Percentiles rank a stretch among this genome's conserved stretches.
phyloP scores from a whole-genome alignment of 2,329 filamentous ascomycete genomes.

The Xylaria sp. region DNA sequence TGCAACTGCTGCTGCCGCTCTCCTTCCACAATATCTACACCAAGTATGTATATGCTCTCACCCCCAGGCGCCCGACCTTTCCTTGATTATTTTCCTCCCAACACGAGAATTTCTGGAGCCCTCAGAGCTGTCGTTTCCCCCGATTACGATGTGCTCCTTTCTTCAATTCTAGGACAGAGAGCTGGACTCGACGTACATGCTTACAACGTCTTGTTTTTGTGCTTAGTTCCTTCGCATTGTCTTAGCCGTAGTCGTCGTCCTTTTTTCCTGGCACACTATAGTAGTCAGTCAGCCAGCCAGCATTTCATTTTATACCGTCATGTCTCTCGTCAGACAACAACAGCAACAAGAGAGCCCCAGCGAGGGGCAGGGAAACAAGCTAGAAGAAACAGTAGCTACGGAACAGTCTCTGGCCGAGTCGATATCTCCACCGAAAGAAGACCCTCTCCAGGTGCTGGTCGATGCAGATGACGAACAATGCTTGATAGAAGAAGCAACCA shows the following conservation, averaged over 20 bases:
- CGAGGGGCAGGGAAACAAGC: slow-evolving; percentile 8
- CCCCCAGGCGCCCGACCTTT: slow-evolving; percentile 19
- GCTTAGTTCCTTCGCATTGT: slow-evolving; percentile 19
- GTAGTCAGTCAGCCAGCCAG: neutral
- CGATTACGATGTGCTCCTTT: slow-evolving; percentile 25
- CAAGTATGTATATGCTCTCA: slow-evolving; percentile 26
- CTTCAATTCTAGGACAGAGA: slow-evolving; percentile 31
- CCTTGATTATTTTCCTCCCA: slow-evolving; percentile 5
- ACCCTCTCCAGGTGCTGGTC: slow-evolving; percentile 35
- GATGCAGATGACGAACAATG: slow-evolving; percentile 40
- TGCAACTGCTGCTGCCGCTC: no score
- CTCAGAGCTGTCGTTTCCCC: slow-evolving; percentile 16
- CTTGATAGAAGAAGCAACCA: slow-evolving; percentile 37
- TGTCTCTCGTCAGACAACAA: slow-evolving; percentile 21
- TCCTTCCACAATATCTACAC: neutral
- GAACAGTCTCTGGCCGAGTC: slow-evolving; percentile 32
- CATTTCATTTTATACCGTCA: slow-evolving; percentile 6
- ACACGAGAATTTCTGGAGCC: slow-evolving; percentile 11
- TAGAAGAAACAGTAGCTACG: neutral
- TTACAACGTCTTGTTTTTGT: slow-evolving; percentile 31
- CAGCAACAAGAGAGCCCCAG: no score
- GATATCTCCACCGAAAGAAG: slow-evolving; percentile 31
- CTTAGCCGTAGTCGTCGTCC: slow-evolving; percentile 7
- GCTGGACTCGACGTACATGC: slow-evolving; percentile 31
- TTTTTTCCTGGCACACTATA: neutral